Evolutionary conservation across 1,284 basidiomycete species (phyloP), one percentile per base, ranked within the genome.

Genomic region (Microbotryum silenes-acaulis): DNA sequence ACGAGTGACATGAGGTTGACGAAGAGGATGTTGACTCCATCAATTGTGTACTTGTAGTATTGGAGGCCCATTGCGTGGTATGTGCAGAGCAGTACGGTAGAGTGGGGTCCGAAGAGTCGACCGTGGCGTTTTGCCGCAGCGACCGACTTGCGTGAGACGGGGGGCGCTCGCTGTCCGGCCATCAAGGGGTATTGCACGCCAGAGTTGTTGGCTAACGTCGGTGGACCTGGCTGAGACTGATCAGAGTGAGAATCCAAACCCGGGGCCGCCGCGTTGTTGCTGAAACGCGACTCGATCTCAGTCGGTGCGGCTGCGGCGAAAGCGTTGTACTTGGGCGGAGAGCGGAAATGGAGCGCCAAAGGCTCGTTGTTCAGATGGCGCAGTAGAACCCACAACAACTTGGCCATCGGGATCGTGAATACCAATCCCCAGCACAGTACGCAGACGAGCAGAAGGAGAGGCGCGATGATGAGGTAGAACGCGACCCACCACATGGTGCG

Each of bases 21-120:
- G 76, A 99, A 98, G 67, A 98, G 78, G 74, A 99, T 97, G 80
- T 99, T 99, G 70, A 98, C 92, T 29, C 96, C 96, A 27, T 94
- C 92, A 53, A 99, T 83, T 2, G 96, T 99, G 76, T 98, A 99
- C 81, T 99, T 99, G 86, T 92, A 97, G 78, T 97, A 98, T 76
- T 96, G 84, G 71, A 84, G 78, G 1, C 94, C 96, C 52, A 88
- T 81, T 1, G 96, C 96, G 46, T 86, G 85, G 76, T 98, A 98
- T 2, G 88, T 94, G 78, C 96, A 99, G 29, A 99, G 82, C 21
- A 99, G 79, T 16, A 99, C 90, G 0, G 88, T 97, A 60, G 74
- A 74, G 25, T 72, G 69, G 21, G 74, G 74, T 25, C 72, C 52
- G 84, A 89, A 49, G 20, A 75, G 68, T 23, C 74, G 72, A 12